phyloP scores from a whole-genome alignment of 2,329 filamentous ascomycete genomes.

The Diplodia sapinea region DNA sequence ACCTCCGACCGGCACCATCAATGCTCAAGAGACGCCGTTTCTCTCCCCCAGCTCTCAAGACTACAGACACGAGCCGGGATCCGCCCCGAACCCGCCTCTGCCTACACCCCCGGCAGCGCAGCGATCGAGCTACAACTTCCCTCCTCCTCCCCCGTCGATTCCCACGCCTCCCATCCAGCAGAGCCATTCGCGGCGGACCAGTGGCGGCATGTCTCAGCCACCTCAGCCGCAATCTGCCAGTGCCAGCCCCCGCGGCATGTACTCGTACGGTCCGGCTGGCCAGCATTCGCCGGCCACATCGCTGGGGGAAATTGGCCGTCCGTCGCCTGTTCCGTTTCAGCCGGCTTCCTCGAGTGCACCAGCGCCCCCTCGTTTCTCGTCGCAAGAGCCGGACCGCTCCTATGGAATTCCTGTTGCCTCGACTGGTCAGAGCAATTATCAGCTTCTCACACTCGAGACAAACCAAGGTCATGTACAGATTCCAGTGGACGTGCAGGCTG shows the following conservation, averaged over 20 bases:
- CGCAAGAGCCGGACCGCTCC: conserved; percentile 26
- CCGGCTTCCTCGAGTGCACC: conserved; percentile 28
- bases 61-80: conserved; percentile 49
- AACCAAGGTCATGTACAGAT: conserved; percentile 62
- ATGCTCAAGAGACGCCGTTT: conserved; percentile 58
- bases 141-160: conserved; percentile 38
- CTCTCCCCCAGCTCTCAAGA: conserved; percentile 50
- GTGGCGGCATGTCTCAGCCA: conserved; percentile 35
- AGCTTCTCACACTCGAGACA: conserved; percentile 61
- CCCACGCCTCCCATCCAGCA: conserved; percentile 49
- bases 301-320: conserved; percentile 35
- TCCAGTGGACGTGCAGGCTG: conserved; percentile 79
- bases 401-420: conserved; percentile 53
- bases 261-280: conserved; percentile 53
- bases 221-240: conserved; percentile 47
- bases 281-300: conserved; percentile 41
- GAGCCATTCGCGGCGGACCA: conserved; percentile 49
- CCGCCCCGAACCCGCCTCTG: conserved; percentile 52
- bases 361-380: conserved; percentile 17
- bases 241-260: conserved; percentile 55
- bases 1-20: conserved; percentile 53
- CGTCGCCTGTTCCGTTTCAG: conserved; percentile 34
- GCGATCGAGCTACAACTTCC: conserved; percentile 45
- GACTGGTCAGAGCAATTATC: conserved; percentile 55
- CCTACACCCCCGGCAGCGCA: conserved; percentile 53